A percentile compares a stretch with the other conserved stretches of the same genome.
Evolutionary conservation across 2,329 filamentous ascomycete species (phyloP).

Genomic region (Penicillium sp.): DNA sequence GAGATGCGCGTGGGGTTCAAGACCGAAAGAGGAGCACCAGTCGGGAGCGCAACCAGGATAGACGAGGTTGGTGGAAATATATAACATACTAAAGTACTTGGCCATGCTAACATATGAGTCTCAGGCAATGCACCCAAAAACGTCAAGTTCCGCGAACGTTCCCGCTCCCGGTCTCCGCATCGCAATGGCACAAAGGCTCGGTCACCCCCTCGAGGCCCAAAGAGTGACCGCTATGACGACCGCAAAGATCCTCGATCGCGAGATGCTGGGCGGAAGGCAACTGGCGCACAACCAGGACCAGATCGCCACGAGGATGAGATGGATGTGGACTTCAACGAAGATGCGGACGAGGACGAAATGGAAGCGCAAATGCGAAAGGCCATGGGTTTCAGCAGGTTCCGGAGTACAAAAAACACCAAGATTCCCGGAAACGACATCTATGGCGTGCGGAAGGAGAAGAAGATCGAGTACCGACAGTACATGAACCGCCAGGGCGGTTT

Average conservation of each 20-base stretch:
- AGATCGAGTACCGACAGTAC: slow-evolving; percentile 90
- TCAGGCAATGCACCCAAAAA: slow-evolving; percentile 26
- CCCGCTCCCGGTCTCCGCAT: slow-evolving; percentile 26
- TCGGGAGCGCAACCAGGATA: slow-evolving; percentile 32
- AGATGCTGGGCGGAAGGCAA: slow-evolving; percentile 18
- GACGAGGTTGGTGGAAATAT: slow-evolving; percentile 30
- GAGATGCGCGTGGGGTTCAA: slow-evolving; percentile 32
- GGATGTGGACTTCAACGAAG: slow-evolving; percentile 41
- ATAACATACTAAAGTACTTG: not conserved
- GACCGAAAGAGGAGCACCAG: slow-evolving; percentile 35
- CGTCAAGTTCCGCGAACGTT: slow-evolving; percentile 31
- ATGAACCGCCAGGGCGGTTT: slow-evolving; percentile 55
- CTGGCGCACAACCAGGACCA: slow-evolving; percentile 17
- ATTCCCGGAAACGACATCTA: slow-evolving; percentile 79
- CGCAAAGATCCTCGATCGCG: slow-evolving; percentile 24
- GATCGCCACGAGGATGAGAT: slow-evolving; percentile 27
- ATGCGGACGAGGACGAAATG: slow-evolving; percentile 54
- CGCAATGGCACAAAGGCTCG: slow-evolving; percentile 32
- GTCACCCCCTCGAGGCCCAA: slow-evolving; percentile 30
- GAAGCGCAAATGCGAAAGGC: slow-evolving; percentile 67
- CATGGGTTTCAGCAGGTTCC: slow-evolving; percentile 86
- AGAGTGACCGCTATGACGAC: slow-evolving; percentile 29
- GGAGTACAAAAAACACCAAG: slow-evolving; percentile 78
- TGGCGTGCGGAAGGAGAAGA: slow-evolving; percentile 81
- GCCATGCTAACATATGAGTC: not conserved